Evolutionary conservation across 2,329 filamentous ascomycete genomes (phyloP).

Genomic region (Amphichorda felina): DNA sequence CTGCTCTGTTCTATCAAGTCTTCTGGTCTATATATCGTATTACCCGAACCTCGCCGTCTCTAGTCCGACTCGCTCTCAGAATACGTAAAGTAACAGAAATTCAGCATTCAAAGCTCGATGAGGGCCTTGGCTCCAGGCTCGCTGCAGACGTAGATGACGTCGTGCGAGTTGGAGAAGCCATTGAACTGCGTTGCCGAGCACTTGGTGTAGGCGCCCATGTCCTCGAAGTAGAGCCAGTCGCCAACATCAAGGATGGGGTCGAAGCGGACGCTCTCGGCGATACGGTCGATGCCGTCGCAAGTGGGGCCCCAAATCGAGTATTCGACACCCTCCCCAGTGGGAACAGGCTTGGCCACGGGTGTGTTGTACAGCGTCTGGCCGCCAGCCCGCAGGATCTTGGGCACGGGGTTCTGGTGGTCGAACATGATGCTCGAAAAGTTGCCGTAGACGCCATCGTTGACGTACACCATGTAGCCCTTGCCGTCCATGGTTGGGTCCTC

Average conservation of each 20-base stretch:
- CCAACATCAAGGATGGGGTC: constrained; percentile 73
- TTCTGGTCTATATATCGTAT: too few species aligned
- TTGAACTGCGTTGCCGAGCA: constrained; percentile 98
- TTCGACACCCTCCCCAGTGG: constrained; percentile 45
- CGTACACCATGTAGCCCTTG: constrained; percentile 87
- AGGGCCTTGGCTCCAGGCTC: constrained; percentile 77
- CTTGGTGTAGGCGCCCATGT: constrained; percentile 98
- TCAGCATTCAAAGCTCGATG: constrained; percentile 35
- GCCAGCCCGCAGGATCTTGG: constrained; percentile 62
- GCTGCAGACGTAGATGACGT: constrained; percentile 89
- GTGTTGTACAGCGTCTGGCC: constrained; percentile 47
- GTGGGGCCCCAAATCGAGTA: constrained; percentile 98
- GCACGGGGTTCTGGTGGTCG: constrained; percentile 86
- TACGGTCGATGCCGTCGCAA: constrained; percentile 94
- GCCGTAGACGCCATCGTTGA: constrained; percentile 96
- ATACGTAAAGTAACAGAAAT: too few species aligned
- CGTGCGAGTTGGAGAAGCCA: constrained; percentile 84
- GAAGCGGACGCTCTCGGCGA: constrained; percentile 71
- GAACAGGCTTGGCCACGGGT: constrained; percentile 31
- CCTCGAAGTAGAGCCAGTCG: constrained; percentile 97
- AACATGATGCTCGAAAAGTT: constrained; percentile 99
- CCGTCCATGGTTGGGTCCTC: constrained; percentile 53
- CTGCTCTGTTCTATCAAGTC: too few species aligned
- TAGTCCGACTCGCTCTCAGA: too few species aligned
- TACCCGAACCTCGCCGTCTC: too few species aligned